Evolutionary conservation across 176 grass and related monocot genomes (phyloP).

Genomic region (sorghum (Sorghum bicolor)): DNA sequence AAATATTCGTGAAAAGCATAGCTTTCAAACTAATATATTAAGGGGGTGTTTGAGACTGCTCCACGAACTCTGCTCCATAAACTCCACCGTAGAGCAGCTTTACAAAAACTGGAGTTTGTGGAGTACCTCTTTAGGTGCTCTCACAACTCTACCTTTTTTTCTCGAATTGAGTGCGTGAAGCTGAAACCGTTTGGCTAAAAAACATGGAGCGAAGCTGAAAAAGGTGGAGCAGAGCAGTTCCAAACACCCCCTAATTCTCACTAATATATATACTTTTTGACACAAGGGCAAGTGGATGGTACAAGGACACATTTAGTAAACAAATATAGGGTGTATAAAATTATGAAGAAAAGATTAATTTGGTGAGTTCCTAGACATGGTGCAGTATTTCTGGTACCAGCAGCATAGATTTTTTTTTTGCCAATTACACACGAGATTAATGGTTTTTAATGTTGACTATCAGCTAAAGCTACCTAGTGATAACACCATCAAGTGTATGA

Average conservation of each 20-base stretch:
- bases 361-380: neutral
- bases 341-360: neutral
- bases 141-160: too few species aligned
- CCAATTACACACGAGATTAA: neutral
- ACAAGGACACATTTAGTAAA: neutral
- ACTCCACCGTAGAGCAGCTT: too few species aligned
- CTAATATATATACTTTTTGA: neutral
- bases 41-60: too few species aligned
- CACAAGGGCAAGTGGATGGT: neutral
- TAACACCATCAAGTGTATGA: neutral
- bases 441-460: neutral
- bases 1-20: neutral
- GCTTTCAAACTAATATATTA: neutral
- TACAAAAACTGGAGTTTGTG: too few species aligned
- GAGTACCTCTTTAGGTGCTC: too few species aligned
- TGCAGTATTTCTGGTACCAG: neutral
- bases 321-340: neutral
- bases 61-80: too few species aligned
- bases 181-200: too few species aligned
- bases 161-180: too few species aligned
- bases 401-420: neutral
- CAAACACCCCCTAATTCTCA: too few species aligned
- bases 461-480: neutral
- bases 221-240: too few species aligned
- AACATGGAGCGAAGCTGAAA: too few species aligned